Base-by-base conservation (phyloP, 139 green algal species). In the Axilococcus clingmanii region DNA sequence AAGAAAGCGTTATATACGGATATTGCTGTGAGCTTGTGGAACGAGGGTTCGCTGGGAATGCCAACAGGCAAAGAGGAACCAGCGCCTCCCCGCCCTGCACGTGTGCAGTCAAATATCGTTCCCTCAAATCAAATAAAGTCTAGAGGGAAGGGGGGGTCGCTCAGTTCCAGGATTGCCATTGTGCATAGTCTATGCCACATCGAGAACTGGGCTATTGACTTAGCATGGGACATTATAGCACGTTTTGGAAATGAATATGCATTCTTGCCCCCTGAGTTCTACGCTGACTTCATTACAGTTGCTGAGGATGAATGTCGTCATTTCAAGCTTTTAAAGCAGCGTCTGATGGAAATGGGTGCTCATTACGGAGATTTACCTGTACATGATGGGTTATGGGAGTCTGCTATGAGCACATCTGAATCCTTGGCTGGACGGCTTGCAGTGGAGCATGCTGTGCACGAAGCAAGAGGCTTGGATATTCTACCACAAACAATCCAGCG, bases 401-500 rank as follows among this genome's bases (percentile, higher is more conserved):
- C 74, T 7, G 89, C 89, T 6, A 37, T 38, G 0, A 60, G 50
- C 12, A 95, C 88, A 9, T 52, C 40, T 2, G 38, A 44, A 49
- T 67, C 49, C 55, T 48, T 72, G 33, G 33, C 41, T 11, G 83
- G 84, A 0, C 71, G 89, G 2, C 70, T 97, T 17, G 85, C 82
- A 0, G 69, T 97, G 24, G 89, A 97, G 73, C 84, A 94, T 65
- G 91, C 78, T 63, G 78, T 87, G 9, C 89, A 97, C 55, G 89
- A 97, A 56, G 69, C 62, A 1, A 40, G 67, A 11, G 72, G 87
- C 2, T 61, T 96, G 47, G 88, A 96, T 59, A 79, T 95, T 41
- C 70, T 97, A 57, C 89, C 89, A 1, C 37, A 70, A 31, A 96
- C 89, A 3, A 84, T 96, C 28, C 22, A 29, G 14, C 81, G 82